Conservation (phyloP, 306 rosid genomes). For the Rosa rugosa region DNA sequence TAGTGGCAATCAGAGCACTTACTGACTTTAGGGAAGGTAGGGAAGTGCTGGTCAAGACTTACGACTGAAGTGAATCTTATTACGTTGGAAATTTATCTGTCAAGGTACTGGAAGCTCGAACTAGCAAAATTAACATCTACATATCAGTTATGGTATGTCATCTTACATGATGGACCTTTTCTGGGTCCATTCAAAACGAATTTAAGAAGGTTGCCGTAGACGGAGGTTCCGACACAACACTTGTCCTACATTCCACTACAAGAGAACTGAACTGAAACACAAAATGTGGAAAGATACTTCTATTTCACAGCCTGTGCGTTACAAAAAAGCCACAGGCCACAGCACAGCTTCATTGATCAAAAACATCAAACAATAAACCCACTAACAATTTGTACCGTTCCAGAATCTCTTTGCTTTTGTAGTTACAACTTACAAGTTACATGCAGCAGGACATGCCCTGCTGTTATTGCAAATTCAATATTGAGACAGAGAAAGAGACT, state of each 20-base stretch:
- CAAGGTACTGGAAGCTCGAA: background rate
- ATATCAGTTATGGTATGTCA: background rate
- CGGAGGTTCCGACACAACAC: too few relatives aligned
- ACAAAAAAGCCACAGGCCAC: background rate
- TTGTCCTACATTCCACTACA: too few relatives aligned
- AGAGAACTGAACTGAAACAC: background rate
- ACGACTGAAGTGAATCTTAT: too few relatives aligned
- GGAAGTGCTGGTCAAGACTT: too few relatives aligned
- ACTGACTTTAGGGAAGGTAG: too few relatives aligned
- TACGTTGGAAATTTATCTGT: too few relatives aligned
- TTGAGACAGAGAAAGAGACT: constrained; percentile 1
- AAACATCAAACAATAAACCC: constrained; percentile 2
- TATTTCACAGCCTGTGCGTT: background rate
- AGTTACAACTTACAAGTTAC: constrained; percentile 27
- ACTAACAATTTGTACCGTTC: background rate
- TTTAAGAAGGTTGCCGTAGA: too few relatives aligned
- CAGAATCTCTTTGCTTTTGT: constrained; percentile 5
- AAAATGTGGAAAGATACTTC: background rate
- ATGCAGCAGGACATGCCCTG: constrained; percentile 23
- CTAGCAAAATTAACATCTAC: background rate
- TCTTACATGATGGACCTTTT: background rate
- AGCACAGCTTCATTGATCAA: background rate
- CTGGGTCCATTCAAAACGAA: too few relatives aligned
- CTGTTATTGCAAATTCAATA: constrained; percentile 20
- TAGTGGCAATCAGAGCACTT: too few relatives aligned